phyloP scores from a whole-genome alignment of 75 land plant genomes.

The Selaginella tamariscina region DNA sequence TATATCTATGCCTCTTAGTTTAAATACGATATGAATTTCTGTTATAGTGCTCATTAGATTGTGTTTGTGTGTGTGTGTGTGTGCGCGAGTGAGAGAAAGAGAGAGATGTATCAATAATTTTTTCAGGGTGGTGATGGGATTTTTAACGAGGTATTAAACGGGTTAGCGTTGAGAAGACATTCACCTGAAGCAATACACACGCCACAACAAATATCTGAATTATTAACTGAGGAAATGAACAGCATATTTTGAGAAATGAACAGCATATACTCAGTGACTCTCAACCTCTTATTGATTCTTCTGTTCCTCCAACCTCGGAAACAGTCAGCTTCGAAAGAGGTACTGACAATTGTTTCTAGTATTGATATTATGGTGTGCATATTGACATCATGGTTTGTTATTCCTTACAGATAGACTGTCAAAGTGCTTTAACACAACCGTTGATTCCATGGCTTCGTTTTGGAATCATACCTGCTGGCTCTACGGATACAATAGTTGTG shows the following conservation, averaged over 20 bases:
- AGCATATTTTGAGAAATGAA: no score
- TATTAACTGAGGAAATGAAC: background rate
- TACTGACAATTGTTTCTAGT: background rate
- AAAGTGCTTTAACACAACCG: background rate
- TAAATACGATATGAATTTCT: no score
- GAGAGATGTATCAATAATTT: no score
- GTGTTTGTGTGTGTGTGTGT: no score
- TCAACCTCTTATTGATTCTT: background rate
- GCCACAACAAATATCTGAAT: conserved; percentile 20
- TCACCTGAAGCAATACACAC: conserved; percentile 45
- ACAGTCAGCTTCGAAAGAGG: background rate
- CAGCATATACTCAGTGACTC: no score
- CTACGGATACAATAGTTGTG: conserved; percentile 87
- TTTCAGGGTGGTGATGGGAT: conserved; percentile 93
- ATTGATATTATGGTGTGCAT: background rate
- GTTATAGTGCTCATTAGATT: no score
- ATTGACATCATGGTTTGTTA: no score
- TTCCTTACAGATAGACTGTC: background rate
- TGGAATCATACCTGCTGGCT: conserved; percentile 95
- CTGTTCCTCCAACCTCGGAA: no score
- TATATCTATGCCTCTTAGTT: no score
- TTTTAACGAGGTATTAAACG: conserved; percentile 88
- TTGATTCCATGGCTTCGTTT: conserved; percentile 38
- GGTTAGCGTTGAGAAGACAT: conserved; percentile 51
- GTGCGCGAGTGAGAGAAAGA: no score